A percentile compares a stretch with the other conserved stretches of the same genome.
Conservation (phyloP, 2,329 filamentous ascomycete species). For the Neoarthrinium moseri region DNA sequence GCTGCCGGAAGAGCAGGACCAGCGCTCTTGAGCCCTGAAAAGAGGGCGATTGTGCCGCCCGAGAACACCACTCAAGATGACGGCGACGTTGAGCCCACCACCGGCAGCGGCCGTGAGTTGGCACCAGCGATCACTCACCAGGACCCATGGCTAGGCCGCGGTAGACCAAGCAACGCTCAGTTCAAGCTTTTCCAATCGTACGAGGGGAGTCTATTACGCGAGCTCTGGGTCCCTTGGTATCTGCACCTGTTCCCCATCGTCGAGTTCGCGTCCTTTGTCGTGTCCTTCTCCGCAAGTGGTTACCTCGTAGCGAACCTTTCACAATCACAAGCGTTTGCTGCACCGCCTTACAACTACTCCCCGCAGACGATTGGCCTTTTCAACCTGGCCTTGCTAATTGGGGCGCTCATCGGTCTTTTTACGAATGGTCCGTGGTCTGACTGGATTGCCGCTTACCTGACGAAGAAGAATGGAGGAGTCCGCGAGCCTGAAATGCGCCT, state of each 20-base stretch:
- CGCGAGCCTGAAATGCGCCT: constrained; percentile 49
- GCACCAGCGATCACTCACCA: constrained; percentile 36
- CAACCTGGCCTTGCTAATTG: constrained; percentile 44
- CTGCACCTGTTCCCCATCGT: constrained; percentile 59
- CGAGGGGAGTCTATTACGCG: constrained; percentile 45
- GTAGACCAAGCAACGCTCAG: constrained; percentile 52
- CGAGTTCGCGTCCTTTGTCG: constrained; percentile 9
- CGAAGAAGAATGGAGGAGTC: constrained; percentile 41
- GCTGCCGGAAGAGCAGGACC: not conserved
- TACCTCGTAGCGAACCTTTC: constrained; percentile 8
- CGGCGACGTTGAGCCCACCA: constrained; percentile 17
- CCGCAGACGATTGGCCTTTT: constrained; percentile 40
- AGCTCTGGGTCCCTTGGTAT: constrained; percentile 62
- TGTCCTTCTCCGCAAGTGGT: constrained; percentile 5
- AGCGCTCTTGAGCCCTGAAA: not conserved
- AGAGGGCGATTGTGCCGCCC: not conserved
- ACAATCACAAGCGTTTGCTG: constrained; percentile 38
- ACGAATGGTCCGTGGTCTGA: constrained; percentile 44
- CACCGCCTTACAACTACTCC: constrained; percentile 14
- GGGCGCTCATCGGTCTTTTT: constrained; percentile 37
- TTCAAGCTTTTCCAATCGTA: constrained; percentile 52
- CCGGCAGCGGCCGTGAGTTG: constrained; percentile 16
- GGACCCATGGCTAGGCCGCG: constrained; percentile 56
- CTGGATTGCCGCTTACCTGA: constrained; percentile 37
- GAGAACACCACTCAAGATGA: constrained; percentile 4